These are phyloP conservation scores for Jackrogersella minutella DNA, from an alignment of 495 filamentous ascomycete species.

Conservation along the genomic window DNA sequence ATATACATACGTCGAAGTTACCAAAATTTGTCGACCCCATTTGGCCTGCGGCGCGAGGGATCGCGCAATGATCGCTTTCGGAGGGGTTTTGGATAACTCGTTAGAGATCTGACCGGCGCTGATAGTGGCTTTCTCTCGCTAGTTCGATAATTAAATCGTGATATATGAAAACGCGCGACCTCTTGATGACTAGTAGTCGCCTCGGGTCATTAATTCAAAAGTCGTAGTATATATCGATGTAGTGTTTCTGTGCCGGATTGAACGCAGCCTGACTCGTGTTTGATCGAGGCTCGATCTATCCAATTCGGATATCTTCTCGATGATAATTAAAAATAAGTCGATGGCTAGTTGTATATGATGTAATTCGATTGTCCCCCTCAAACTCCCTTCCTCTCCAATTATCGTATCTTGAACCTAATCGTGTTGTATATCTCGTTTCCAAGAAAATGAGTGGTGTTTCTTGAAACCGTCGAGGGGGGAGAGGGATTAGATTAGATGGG, in stretches of 20 bases:
- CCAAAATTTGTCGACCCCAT: conserved; percentile 81
- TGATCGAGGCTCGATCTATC: conserved; percentile 4
- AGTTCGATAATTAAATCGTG: conserved; percentile 4
- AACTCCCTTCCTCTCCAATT: conserved; percentile 38
- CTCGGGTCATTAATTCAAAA: neutral
- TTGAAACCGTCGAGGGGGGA: conserved; percentile 8
- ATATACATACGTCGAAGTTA: conserved; percentile 80
- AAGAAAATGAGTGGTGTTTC: conserved; percentile 28
- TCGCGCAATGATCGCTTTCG: conserved; percentile 24
- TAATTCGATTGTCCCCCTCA: conserved; percentile 26
- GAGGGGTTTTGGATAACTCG: conserved; percentile 16
- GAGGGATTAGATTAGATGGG: conserved; percentile 19
- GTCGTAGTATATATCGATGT: conserved; percentile 12
- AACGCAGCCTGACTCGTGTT: conserved; percentile 28
- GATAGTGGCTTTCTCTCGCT: conserved; percentile 10
- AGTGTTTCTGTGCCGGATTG: conserved; percentile 9
- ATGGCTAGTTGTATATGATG: conserved; percentile 26
- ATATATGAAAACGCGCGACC: conserved; percentile 7
- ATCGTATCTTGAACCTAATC: conserved; percentile 36
- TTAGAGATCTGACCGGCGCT: conserved; percentile 5
- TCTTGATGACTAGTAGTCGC: neutral
- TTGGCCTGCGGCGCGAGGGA: conserved; percentile 43
- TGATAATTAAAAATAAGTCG: conserved; percentile 11
- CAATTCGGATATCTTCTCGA: conserved; percentile 1
- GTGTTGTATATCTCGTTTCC: conserved; percentile 22